Conservation (phyloP, 371 early-diverging fungal genomes). For the Apophysomyces sp. region DNA sequence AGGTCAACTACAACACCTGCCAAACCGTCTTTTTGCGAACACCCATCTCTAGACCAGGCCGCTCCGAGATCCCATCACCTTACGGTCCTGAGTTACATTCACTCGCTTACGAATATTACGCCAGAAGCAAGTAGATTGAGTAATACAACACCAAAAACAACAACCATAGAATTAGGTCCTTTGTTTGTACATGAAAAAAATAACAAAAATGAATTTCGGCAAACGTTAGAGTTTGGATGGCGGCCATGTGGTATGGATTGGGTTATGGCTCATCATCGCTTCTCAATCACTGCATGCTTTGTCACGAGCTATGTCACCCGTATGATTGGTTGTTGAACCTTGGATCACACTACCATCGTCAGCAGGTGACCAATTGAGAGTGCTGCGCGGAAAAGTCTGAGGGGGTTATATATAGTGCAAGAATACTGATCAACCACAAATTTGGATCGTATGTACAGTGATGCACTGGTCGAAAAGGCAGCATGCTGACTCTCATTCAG, state of each 20-base stretch:
- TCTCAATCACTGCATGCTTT: too few relatives aligned
- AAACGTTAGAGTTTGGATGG: too few relatives aligned
- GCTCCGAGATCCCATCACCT: constrained; percentile 93
- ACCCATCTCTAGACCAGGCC: constrained; percentile 84
- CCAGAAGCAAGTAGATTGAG: constrained; percentile 46
- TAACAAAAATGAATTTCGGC: neutral
- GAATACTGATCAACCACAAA: too few relatives aligned
- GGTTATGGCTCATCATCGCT: too few relatives aligned
- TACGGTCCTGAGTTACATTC: constrained; percentile 89
- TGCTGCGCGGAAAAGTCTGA: too few relatives aligned
- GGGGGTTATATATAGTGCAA: too few relatives aligned
- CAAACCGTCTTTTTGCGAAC: constrained; percentile 84
- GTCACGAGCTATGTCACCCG: too few relatives aligned
- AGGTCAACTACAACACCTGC: constrained; percentile 95
- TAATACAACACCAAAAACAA: neutral
- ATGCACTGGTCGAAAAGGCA: neutral
- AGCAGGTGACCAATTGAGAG: too few relatives aligned
- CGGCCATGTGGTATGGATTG: too few relatives aligned
- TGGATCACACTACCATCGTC: too few relatives aligned
- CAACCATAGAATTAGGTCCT: neutral
- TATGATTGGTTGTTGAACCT: too few relatives aligned
- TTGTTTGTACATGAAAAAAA: neutral
- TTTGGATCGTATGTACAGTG: neutral
- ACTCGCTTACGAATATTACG: constrained; percentile 91
- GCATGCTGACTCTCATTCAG: neutral